Evolutionary conservation across 169 alveolate genomes (phyloP), one percentile per base, ranked within the genome.

Genomic region (Cryptosporidium felis): DNA sequence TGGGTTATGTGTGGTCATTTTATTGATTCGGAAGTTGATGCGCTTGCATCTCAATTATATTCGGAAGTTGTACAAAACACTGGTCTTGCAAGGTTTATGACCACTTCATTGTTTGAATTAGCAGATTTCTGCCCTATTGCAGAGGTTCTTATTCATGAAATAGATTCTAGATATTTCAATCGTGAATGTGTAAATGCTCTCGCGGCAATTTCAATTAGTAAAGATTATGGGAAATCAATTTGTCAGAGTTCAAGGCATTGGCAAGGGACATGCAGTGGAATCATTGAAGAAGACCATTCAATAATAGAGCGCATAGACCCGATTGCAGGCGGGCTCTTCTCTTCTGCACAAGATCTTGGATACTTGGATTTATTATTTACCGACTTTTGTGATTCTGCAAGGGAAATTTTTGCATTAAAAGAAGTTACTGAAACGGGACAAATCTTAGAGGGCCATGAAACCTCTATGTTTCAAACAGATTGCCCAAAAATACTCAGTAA

Each of bases 101-200:
- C 85, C 3, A 67, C 56, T 4, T 32, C 56, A 0, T 36, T 74
- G 14, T 56, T 74, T 36, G 67, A 74, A 30, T 58, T 74, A 32
- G 85, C 41, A n/a, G 74, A 74, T 32, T 74, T 74, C 41, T 74
- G 85, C 28, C 85, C 85, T 8, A 53, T 74, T n/a, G 85, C 85
- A 3, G 74, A 74, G 9, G 85, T 59, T 3, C 40, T 74, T 6
- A 5, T 74, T 1, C 65, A 74, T 53, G 85, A 74, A 56, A 53
- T 74, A 12, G 85, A 74, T 49, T 14, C 21, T 12, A 49, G 85
- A 56, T 74, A 47, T 56, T 74, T 74, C 46, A 74, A 74, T 74
- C 65, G 85, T 16, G 85, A 74, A 21, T 74, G 85, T 18, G 67
- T 74, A 36, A 74, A 74, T 74, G 85, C 85, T 34, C 53, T 74